Base-by-base conservation (phyloP, 2,329 filamentous ascomycete species). In the Aureobasidium sp. region DNA sequence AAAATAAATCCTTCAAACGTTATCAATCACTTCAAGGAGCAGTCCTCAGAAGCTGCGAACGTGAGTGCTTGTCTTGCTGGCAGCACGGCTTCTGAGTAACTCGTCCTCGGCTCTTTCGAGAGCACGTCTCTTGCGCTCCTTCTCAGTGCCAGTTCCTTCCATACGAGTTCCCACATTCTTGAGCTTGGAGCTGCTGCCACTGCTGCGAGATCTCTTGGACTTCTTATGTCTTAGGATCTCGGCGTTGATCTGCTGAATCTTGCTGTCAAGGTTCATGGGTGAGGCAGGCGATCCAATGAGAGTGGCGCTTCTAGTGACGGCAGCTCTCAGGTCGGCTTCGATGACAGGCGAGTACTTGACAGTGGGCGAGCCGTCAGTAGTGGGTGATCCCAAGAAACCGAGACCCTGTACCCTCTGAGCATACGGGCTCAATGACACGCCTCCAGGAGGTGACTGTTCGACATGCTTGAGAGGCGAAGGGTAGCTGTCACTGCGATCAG, bases 101-200 rank as follows among this genome's bases (percentile, higher is more conserved):
- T 72, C 64, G 59, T 73, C 70, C 67, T 78, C 76, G 4, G 76
- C 76, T 60, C 71, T 69, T 60, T 78, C 75, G 4, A 76, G 68
- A 11, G 69, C 67, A 23, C 70, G 67, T 2, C 76, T 71, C 65
- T 78, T 78, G 48, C 69, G 71, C 23, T 75, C 74, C 69, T 78
- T 78, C 31, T 76, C 73, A 7, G 70, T 71, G 3, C 70, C 68
- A 0, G 69, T 66, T n/a, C 71, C 72, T n/a, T 70, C 65, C 48
- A 55, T 54, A 54, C 48, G 59, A 16, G 42, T 48, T 47, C 67
- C 66, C 25, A 61, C 67, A 64, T 53, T 69, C 13, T 65, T 50
- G 18, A 51, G 54, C 23, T 64, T 48, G 20, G 43, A 64, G 29
- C 63, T 64, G 5, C 27, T 48, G 25, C 60, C 67, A 45, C 63